Evolutionary conservation across 2,329 filamentous ascomycete species (phyloP).

Genomic region (Laburnicola sp.): DNA sequence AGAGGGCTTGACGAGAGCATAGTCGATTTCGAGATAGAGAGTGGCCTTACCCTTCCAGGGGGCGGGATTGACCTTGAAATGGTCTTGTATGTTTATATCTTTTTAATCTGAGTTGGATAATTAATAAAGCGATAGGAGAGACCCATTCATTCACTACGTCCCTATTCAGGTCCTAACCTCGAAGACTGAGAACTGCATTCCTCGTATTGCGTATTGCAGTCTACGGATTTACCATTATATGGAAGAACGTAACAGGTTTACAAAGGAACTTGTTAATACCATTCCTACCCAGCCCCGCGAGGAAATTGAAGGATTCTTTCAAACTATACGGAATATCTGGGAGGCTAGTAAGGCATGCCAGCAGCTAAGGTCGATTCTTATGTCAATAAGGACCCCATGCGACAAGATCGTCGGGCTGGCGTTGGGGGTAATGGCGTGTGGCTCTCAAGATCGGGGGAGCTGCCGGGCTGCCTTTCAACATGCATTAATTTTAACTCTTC

Average conservation of each 20-base stretch:
- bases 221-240: background rate
- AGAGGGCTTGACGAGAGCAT: background rate
- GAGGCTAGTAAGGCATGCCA: background rate
- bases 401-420: background rate
- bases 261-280: background rate
- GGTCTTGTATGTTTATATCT: background rate
- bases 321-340: background rate
- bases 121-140: background rate
- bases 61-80: background rate
- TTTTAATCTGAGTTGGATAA: background rate
- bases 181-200: background rate
- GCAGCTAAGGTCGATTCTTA: background rate
- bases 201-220: background rate
- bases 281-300: background rate
- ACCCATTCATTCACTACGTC: background rate
- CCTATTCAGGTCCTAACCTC: background rate
- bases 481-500: background rate
- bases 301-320: background rate
- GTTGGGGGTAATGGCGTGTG: background rate
- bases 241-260: background rate
- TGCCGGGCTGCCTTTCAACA: background rate
- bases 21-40: background rate
- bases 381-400: background rate
- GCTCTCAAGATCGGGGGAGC: background rate
- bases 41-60: background rate